Conservation (phyloP, 805 yeast species). For the Jamesozyma gamospora region DNA sequence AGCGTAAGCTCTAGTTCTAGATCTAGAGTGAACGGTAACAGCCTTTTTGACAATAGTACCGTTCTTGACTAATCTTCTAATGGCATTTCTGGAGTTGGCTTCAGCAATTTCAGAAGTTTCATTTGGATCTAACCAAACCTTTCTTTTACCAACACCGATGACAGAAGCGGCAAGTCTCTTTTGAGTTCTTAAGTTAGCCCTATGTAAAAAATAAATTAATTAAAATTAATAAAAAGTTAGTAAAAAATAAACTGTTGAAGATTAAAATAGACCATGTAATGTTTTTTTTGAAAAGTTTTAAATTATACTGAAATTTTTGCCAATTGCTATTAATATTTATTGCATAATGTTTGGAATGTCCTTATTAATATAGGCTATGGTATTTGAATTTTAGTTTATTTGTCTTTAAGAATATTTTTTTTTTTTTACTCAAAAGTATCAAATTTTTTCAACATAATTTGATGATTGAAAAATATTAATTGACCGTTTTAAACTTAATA, state of each 20-base stretch:
- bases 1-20: slow-evolving; percentile 94
- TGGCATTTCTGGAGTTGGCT: slow-evolving; percentile 97
- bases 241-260: not conserved
- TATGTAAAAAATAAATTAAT: slow-evolving; percentile 13
- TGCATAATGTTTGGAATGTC: too few species aligned
- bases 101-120: slow-evolving; percentile 91
- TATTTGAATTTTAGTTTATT: too few species aligned
- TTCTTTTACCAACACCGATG: slow-evolving; percentile 98
- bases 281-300: too few species aligned
- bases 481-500: too few species aligned
- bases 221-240: not conserved
- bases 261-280: not conserved
- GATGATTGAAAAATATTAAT: too few species aligned
- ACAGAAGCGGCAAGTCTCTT: slow-evolving; percentile 99
- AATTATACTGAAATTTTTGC: too few species aligned
- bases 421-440: too few species aligned
- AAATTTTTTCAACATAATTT: too few species aligned
- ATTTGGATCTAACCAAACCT: slow-evolving; percentile 99
- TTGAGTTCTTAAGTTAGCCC: slow-evolving; percentile 98
- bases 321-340: too few species aligned
- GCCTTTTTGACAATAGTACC: slow-evolving; percentile 99
- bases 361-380: too few species aligned
- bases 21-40: slow-evolving; percentile 91
- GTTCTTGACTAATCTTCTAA: slow-evolving; percentile 94
- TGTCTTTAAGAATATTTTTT: too few species aligned